Evolutionary conservation across 352 stramenopile genomes (phyloP).

Genomic region (Phytophthora brassicae): DNA sequence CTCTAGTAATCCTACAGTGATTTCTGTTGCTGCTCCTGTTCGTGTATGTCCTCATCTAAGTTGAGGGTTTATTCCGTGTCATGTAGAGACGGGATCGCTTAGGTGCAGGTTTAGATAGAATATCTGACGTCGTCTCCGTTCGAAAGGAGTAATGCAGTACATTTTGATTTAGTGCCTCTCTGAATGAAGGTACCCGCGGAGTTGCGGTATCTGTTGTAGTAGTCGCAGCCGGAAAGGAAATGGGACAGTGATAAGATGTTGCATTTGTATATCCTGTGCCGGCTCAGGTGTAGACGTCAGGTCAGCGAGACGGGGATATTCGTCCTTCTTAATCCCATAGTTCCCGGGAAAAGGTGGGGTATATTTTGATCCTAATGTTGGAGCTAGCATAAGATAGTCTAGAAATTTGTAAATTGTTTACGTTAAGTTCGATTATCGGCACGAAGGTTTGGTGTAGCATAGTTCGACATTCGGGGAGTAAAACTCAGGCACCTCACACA

Average conservation of each 20-base stretch:
- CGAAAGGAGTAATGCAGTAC: not conserved
- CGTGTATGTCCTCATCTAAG: not conserved
- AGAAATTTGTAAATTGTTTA: not conserved
- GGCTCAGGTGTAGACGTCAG: not conserved
- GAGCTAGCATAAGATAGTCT: not conserved
- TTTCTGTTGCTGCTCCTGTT: not conserved
- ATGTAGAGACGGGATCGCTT: constrained; percentile 1
- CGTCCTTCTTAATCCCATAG: not conserved
- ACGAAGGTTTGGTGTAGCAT: not conserved
- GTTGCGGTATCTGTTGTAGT: not conserved
- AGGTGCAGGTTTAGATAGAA: not conserved
- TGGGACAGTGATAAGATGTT: not conserved
- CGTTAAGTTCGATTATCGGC: not conserved
- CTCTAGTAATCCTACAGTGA: constrained; percentile 7
- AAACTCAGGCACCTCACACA: too few relatives aligned
- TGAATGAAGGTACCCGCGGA: not conserved
- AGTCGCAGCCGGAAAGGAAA: not conserved
- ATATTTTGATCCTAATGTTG: not conserved
- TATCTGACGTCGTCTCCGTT: not conserved
- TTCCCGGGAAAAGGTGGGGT: not conserved
- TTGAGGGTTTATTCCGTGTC: not conserved
- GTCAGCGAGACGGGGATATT: not conserved
- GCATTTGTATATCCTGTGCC: not conserved
- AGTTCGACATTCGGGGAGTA: too few relatives aligned
- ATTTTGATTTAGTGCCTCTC: not conserved